phyloP scores from a whole-genome alignment of 2,329 filamentous ascomycete species.

The Alternaria triticimaculans region DNA sequence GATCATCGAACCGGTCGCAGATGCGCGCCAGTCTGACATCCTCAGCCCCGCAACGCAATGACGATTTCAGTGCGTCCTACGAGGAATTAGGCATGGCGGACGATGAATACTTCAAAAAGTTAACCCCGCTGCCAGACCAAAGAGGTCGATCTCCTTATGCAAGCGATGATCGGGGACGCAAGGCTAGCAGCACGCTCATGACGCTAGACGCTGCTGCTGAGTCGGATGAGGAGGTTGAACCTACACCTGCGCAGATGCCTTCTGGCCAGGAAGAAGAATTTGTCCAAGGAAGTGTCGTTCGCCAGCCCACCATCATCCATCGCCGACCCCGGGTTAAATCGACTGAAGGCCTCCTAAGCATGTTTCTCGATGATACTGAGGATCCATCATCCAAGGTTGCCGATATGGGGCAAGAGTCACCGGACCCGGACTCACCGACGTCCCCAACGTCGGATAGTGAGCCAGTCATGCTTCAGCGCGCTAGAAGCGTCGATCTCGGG shows the following conservation, averaged over 20 bases:
- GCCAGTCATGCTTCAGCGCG: constrained; percentile 61
- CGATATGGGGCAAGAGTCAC: constrained; percentile 34
- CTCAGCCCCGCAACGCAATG: constrained; percentile 50
- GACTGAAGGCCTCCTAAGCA: constrained; percentile 64
- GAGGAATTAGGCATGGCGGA: constrained; percentile 72
- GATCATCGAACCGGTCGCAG: constrained; percentile 54
- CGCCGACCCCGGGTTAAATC: constrained; percentile 65
- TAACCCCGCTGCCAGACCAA: constrained; percentile 57
- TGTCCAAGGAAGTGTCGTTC: constrained; percentile 60
- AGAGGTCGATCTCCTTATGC: constrained; percentile 39
- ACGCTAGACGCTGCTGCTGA: constrained; percentile 45
- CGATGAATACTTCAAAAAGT: constrained; percentile 75
- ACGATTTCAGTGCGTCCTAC: constrained; percentile 65
- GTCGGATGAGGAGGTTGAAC: constrained; percentile 49
- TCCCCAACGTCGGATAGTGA: constrained; percentile 41
- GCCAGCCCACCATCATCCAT: constrained; percentile 70
- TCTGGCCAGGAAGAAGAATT: constrained; percentile 48
- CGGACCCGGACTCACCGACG: constrained; percentile 39
- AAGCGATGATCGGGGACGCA: constrained; percentile 35
- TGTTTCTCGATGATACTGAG: constrained; percentile 51
- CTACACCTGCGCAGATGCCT: constrained; percentile 26
- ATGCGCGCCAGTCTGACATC: constrained; percentile 57
- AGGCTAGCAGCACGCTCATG: constrained; percentile 56
- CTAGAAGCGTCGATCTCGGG: constrained; percentile 73
- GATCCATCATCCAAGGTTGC: constrained; percentile 43